A percentile compares a stretch with the other conserved stretches of the same genome.
Conservation (phyloP, 2,329 filamentous ascomycete genomes). For the Colletotrichum spaethianum region DNA sequence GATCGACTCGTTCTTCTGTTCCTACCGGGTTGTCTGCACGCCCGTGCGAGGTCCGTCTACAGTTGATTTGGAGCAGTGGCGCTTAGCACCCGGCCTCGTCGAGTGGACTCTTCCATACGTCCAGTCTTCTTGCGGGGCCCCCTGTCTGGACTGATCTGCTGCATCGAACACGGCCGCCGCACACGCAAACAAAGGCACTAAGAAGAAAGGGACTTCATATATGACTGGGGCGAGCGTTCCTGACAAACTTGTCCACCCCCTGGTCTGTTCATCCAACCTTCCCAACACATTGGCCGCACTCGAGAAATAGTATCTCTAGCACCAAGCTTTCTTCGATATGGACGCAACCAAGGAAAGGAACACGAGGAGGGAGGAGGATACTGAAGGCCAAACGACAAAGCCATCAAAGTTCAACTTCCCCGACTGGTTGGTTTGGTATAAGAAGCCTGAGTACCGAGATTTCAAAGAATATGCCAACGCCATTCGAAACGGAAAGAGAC, state of each 20-base stretch:
- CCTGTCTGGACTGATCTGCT: slow-evolving; percentile 10
- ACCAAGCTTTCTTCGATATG: background rate
- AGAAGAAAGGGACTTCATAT: slow-evolving; percentile 1
- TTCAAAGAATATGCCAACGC: slow-evolving; percentile 60
- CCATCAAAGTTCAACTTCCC: slow-evolving; percentile 42
- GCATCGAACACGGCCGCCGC: background rate
- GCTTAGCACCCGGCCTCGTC: slow-evolving; percentile 4
- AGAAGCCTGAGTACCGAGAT: slow-evolving; percentile 64
- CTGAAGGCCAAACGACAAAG: background rate
- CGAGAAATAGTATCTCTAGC: background rate
- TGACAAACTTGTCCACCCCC: background rate
- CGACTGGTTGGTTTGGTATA: slow-evolving; percentile 61
- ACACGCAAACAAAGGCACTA: slow-evolving; percentile 12
- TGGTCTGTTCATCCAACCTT: background rate
- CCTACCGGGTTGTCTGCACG: slow-evolving; percentile 6
- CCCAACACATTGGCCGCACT: background rate
- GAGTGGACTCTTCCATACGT: background rate
- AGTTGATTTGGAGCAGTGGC: slow-evolving; percentile 4
- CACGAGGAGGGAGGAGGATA: background rate
- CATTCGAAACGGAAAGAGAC: slow-evolving; percentile 52
- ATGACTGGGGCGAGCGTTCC: slow-evolving; percentile 11
- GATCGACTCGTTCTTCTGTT: slow-evolving; percentile 5
- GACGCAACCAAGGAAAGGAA: background rate
- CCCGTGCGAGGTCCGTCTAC: slow-evolving; percentile 22
- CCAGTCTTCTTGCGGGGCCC: background rate